A percentile compares a stretch with the other conserved stretches of the same genome.
These are phyloP conservation scores for Crithidia fasciculata DNA, from an alignment of 208 protist species.

Conservation along the genomic window DNA sequence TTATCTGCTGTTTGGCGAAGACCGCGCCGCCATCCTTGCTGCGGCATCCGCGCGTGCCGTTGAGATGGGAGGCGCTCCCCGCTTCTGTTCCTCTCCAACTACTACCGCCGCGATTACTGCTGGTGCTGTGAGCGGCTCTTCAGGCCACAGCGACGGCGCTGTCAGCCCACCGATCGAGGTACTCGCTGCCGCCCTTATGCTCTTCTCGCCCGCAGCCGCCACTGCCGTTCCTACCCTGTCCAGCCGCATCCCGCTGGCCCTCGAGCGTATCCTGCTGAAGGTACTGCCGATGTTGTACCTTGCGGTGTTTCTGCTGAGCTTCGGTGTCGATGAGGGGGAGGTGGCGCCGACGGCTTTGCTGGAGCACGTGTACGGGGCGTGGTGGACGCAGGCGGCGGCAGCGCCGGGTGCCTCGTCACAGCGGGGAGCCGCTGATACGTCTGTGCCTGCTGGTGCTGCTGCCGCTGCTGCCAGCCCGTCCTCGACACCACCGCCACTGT, in stretches of 20 bases:
- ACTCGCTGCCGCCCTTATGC: slow-evolving; percentile 12
- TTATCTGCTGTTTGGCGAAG: slow-evolving; percentile 19
- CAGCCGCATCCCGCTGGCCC: slow-evolving; percentile 17
- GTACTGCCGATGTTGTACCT: slow-evolving; percentile 56
- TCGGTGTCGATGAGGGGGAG: slow-evolving; percentile 35
- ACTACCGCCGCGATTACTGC: neutral
- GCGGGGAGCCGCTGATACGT: no score
- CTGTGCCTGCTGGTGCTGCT: neutral
- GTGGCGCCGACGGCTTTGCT: slow-evolving; percentile 14
- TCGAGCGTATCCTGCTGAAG: slow-evolving; percentile 43
- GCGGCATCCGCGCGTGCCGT: slow-evolving; percentile 5
- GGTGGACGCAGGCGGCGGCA: slow-evolving; percentile 3
- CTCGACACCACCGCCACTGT: neutral
- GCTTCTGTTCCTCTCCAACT: neutral
- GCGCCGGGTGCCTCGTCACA: neutral
- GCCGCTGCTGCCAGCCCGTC: no score
- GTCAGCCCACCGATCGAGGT: slow-evolving; percentile 3
- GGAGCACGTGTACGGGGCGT: slow-evolving; percentile 9
- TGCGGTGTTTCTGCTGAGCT: slow-evolving; percentile 45
- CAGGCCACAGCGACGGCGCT: neutral
- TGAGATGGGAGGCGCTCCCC: neutral
- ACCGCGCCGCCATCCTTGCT: neutral
- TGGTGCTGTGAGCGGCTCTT: neutral
- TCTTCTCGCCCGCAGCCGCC: slow-evolving; percentile 12
- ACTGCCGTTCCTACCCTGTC: slow-evolving; percentile 3